These are phyloP conservation scores for Quercus glauca DNA, from an alignment of 306 rosid genomes.

Conservation along the genomic window DNA sequence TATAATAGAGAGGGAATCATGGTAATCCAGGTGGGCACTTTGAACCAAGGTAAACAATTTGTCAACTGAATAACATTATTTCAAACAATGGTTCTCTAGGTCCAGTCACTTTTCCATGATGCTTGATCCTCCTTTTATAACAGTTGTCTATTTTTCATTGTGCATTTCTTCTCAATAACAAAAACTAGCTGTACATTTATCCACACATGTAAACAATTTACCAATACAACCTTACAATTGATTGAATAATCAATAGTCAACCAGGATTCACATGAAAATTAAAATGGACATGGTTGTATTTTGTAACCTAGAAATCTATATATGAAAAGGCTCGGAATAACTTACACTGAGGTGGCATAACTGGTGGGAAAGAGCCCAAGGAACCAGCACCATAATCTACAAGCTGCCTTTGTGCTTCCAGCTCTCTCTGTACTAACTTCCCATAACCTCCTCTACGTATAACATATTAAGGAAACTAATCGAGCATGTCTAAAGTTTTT, in stretches of 20 bases:
- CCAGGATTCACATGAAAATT: not conserved
- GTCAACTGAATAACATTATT: not conserved
- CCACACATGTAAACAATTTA: not conserved
- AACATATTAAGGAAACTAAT: conserved; percentile 54
- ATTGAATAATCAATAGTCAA: not conserved
- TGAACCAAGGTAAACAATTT: not conserved
- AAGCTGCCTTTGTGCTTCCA: conserved; percentile 94
- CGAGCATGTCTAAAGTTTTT: not conserved
- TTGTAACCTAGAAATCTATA: conserved; percentile 21
- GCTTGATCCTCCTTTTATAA: not conserved
- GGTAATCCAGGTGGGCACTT: not conserved
- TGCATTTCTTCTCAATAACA: not conserved
- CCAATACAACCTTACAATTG: not conserved
- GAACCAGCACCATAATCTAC: conserved; percentile 97
- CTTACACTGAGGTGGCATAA: conserved; percentile 71
- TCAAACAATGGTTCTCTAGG: not conserved
- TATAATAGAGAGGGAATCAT: not conserved
- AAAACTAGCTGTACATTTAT: not conserved
- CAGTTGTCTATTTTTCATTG: not conserved
- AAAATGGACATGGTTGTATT: not conserved
- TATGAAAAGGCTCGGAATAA: conserved; percentile 21
- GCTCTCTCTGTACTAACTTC: conserved; percentile 82
- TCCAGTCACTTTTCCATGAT: not conserved
- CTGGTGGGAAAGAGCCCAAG: conserved; percentile 77
- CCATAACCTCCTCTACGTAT: conserved; percentile 98